Conservation (phyloP, 192 early-diverging fungal species). For the Funneliformis mosseae region DNA sequence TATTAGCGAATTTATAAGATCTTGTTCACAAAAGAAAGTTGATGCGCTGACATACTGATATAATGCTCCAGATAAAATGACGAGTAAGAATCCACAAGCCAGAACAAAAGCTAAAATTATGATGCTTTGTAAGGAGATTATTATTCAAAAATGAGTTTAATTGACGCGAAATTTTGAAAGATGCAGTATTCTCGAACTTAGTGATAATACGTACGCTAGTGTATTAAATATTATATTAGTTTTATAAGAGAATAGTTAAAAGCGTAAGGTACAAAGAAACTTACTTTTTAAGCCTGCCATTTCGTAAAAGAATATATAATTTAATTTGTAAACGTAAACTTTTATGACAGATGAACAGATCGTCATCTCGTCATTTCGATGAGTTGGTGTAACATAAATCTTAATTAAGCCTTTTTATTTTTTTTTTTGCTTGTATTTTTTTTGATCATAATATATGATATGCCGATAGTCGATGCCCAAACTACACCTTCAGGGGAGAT, state of each 20-base stretch:
- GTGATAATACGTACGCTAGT: conserved; percentile 22
- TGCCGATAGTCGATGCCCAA: background rate
- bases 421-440: background rate
- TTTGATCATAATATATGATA: background rate
- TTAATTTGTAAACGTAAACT: no score
- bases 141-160: background rate
- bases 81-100: conserved; percentile 87
- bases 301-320: background rate
- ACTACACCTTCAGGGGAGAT: conserved; percentile 23
- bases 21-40: background rate
- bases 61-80: conserved; percentile 93
- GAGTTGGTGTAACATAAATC: background rate
- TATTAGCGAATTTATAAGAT: background rate
- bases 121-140: conserved; percentile 54
- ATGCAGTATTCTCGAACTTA: background rate
- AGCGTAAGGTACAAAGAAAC: background rate
- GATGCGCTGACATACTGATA: conserved; percentile 62
- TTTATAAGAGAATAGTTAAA: background rate
- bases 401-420: no score
- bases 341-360: no score
- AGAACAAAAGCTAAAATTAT: conserved; percentile 90
- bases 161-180: no score
- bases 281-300: conserved; percentile 36
- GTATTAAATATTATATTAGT: background rate
- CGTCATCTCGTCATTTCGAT: background rate